Base-by-base conservation (phyloP, 169 alveolate genomes). In the Hepatocystis sp. region DNA sequence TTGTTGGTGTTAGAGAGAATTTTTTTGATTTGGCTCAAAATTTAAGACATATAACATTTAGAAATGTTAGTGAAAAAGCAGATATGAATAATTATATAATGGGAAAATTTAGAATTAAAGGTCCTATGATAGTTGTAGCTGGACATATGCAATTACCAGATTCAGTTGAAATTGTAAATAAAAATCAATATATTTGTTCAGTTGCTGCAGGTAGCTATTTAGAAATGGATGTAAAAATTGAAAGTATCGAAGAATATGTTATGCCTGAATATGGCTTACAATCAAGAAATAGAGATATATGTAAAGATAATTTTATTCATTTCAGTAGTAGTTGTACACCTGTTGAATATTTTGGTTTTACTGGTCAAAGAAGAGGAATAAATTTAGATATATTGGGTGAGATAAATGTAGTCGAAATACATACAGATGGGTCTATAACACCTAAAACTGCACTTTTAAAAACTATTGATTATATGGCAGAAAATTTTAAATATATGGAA, bases 101-200 rank as follows among this genome's bases (percentile, higher is more conserved):
- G 2, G 91, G 91, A 4, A 85, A 85, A 2, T 85, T 94, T 49
- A 60, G 96, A 42, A 81, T 94, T 21, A 90, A 92, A 51, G 97
- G 97, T 4, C 97, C 97, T 7, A 91, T 94, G 52, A 94, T 93
- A 28, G 96, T 93, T n/a, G 97, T 94, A 15, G 96, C 97, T 3
- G 97, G 97, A 1, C 96, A 94, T 86, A 40, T 94, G 55, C 90
- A 92, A 66, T 60, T 94, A 39, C 94, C 90, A 55, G 25, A 46
- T 2, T 89, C 85, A 51, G 63, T 94, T 0, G 97, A 93, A 66
- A 66, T 94, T n/a, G 76, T 94, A 34, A 94, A 94, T 85, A 93
- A 91, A 67, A 92, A 91, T 67, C 95, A 93, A 19, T 94, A 94
- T 89, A 36, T 94, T 28, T 94, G 96, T 58, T 86, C 96, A 4